A percentile compares a stretch with the other conserved stretches of the same genome.
Evolutionary conservation across 108 stramenopile genomes (phyloP).

Genomic region (Chaetoceros tenuissimus): DNA sequence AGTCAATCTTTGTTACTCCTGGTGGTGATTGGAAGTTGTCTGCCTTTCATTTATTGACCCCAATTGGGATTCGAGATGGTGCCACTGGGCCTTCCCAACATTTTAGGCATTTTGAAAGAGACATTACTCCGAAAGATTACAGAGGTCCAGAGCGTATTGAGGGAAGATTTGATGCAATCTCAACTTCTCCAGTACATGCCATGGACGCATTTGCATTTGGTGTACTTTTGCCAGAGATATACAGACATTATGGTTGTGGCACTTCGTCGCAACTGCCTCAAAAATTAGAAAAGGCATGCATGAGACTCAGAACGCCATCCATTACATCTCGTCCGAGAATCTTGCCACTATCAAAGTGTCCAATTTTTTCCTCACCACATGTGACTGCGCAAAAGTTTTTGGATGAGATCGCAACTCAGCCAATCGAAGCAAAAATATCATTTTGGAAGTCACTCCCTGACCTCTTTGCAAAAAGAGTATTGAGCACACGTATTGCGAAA

Average conservation of each 20-base stretch:
- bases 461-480: constrained; percentile 31
- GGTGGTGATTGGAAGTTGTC: constrained; percentile 82
- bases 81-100: constrained; percentile 47
- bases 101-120: constrained; percentile 54
- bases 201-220: constrained; percentile 73
- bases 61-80: constrained; percentile 32
- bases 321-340: constrained; percentile 61
- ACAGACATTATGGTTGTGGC: constrained; percentile 43
- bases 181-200: constrained; percentile 46
- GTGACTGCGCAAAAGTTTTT: constrained; percentile 51
- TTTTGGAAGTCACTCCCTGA: constrained; percentile 65
- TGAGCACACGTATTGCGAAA: constrained; percentile 40
- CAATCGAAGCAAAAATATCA: constrained; percentile 58
- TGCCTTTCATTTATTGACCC: constrained; percentile 61
- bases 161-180: constrained; percentile 47
- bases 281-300: constrained; percentile 63
- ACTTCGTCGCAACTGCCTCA: constrained; percentile 40
- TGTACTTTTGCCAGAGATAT: constrained; percentile 57
- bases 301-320: constrained; percentile 57
- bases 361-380: constrained; percentile 73
- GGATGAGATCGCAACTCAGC: constrained; percentile 61
- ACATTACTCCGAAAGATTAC: constrained; percentile 50
- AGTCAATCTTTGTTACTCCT: constrained; percentile 66
- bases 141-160: constrained; percentile 70
- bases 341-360: constrained; percentile 68